Base-by-base conservation (phyloP, 352 stramenopile species). In the Blastocystis sp. region DNA sequence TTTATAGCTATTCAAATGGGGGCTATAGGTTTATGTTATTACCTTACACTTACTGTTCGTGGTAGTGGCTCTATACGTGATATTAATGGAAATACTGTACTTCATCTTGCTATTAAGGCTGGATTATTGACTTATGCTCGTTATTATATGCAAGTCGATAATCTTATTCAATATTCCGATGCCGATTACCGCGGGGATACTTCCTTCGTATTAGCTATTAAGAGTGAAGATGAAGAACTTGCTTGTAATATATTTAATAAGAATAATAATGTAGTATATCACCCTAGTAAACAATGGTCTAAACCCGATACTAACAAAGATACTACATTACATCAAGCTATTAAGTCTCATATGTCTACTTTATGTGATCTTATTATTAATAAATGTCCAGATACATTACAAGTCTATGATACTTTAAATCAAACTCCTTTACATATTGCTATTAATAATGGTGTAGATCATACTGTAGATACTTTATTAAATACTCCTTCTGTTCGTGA, bases 21-120 rank as follows among this genome's bases (percentile, higher is more conserved):
- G 16, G 34, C 34, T 18, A 52, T 62, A n/a, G 34, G n/a, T n/a
- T n/a, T n/a, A n/a, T n/a, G n/a, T n/a, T n/a, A n/a, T n/a, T n/a
- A n/a, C n/a, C n/a, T n/a, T n/a, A n/a, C n/a, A 28, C 40, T 42
- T 62, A 21, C 52, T 62, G 13, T 52, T 62, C 16, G 25, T 13
- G 21, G 54, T 62, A 42, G 39, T 62, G n/a, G 9, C 32, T 5
- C 21, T 36, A 32, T 19, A 23, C 23, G 39, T 28, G 52, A 62
- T 21, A 7, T 11, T 9, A 54, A 49, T 21, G 23, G 25, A 25
- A 62, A 62, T 31, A 48, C 18, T 16, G 24, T 48, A 11, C 35
- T 62, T 4, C 52, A 62, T 28, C 40, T 62, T 5, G 52, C 52
- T 10, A 62, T 62, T 42, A 62, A 62, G 21, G 52, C 52, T 16